A percentile compares a stretch with the other conserved stretches of the same genome.
Conservation (phyloP, 225 moss, liverwort and hornwort genomes). For the Thuidium tamariscinum region DNA sequence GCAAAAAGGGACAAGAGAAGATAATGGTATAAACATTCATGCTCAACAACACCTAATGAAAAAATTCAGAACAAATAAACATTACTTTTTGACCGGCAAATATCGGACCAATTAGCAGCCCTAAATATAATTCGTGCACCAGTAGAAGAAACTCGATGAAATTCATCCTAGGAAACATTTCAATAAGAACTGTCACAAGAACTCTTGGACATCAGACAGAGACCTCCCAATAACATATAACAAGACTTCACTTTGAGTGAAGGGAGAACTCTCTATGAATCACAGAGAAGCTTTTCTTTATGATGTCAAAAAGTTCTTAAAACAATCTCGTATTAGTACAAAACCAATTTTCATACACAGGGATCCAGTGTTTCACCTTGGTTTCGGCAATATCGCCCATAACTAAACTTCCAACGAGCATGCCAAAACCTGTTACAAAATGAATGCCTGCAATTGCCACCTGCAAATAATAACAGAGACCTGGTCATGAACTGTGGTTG, state of each 20-base stretch:
- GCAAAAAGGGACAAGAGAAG: not conserved
- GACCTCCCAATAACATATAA: not conserved
- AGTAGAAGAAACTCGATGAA: not conserved
- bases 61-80: not conserved
- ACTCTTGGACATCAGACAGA: not conserved
- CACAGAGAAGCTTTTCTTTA: not conserved
- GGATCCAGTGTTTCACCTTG: conserved; percentile 28
- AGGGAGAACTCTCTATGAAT: not conserved
- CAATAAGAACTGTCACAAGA: not conserved
- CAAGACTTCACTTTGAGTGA: not conserved
- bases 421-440: conserved; percentile 89
- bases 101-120: not conserved
- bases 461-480: conserved; percentile 26
- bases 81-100: not conserved
- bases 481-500: not conserved
- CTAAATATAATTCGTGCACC: not conserved
- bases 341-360: not conserved
- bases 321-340: not conserved
- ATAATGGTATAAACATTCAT: not conserved
- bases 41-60: not conserved
- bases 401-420: conserved; percentile 87
- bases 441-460: conserved; percentile 97
- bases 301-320: not conserved
- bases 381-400: conserved; percentile 91
- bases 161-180: not conserved